phyloP scores from a whole-genome alignment of 2,329 filamentous ascomycete genomes.

The Ascosphaera aggregata region DNA sequence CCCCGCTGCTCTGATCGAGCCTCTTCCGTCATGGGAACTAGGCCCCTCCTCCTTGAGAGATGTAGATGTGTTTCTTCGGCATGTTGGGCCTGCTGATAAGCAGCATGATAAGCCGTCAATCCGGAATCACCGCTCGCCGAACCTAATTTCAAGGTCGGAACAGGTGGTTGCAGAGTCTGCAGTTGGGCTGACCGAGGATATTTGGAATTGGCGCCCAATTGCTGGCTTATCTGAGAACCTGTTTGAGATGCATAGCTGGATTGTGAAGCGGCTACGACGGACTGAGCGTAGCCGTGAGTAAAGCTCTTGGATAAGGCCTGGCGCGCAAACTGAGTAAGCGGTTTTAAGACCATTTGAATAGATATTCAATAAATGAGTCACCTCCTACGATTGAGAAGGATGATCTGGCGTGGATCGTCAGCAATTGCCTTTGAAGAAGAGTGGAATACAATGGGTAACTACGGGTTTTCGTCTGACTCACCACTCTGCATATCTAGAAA shows the following conservation, averaged over 20 bases:
- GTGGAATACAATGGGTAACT: slow-evolving; percentile 5
- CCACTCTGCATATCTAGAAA: slow-evolving; percentile 29
- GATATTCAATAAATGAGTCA: too few species aligned
- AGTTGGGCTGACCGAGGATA: slow-evolving; percentile 37
- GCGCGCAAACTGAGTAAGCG: slow-evolving; percentile 66
- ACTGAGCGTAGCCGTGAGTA: slow-evolving; percentile 94
- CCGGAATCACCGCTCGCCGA: slow-evolving; percentile 37
- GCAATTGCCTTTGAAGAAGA: too few species aligned
- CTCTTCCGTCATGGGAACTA: slow-evolving; percentile 37
- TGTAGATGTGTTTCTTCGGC: slow-evolving; percentile 85
- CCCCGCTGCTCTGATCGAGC: slow-evolving; percentile 10
- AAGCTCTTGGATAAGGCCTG: slow-evolving; percentile 93
- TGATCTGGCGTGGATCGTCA: slow-evolving; percentile 17
- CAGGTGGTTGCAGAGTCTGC: slow-evolving; percentile 37
- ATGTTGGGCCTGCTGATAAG: slow-evolving; percentile 57
- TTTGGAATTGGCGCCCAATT: too few species aligned
- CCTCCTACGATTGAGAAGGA: slow-evolving; percentile 41
- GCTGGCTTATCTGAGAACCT: too few species aligned
- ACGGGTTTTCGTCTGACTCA: background rate
- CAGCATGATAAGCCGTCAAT: slow-evolving; percentile 78
- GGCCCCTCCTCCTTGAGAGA: slow-evolving; percentile 70
- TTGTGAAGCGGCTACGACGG: slow-evolving; percentile 86
- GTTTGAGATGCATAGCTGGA: slow-evolving; percentile 45
- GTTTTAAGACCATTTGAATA: slow-evolving; percentile 76
- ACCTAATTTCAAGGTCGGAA: too few species aligned